A percentile compares a stretch with the other conserved stretches of the same genome.
These are phyloP conservation scores for Dryadomyces quercus-mongolicae DNA, from an alignment of 2,329 filamentous ascomycete species.

Conservation along the genomic window DNA sequence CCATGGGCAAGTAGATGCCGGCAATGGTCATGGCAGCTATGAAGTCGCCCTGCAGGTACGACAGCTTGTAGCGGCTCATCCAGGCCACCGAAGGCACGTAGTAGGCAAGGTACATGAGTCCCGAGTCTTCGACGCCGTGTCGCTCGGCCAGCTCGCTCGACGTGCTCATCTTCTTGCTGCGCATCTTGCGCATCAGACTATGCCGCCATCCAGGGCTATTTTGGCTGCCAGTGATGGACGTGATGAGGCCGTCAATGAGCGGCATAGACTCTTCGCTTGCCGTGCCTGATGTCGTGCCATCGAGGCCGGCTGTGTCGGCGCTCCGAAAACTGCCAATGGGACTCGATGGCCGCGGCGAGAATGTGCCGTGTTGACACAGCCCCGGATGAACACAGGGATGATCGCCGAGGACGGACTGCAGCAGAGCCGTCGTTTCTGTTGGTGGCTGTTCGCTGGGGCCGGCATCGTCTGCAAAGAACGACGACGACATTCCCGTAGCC, in stretches of 20 bases:
- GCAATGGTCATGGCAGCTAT: conserved; percentile 87
- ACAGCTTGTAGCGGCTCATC: conserved; percentile 75
- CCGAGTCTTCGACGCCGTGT: conserved; percentile 62
- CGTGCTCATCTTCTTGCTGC: conserved; percentile 53
- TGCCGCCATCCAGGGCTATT: conserved; percentile 32
- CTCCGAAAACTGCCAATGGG: conserved; percentile 24
- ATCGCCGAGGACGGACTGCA: conserved; percentile 23
- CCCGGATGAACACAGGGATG: conserved; percentile 30
- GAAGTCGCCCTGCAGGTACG: conserved; percentile 75
- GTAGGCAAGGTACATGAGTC: conserved; percentile 74
- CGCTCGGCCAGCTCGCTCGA: conserved; percentile 59
- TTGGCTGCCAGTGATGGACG: conserved; percentile 24
- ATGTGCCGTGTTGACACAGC: conserved; percentile 60
- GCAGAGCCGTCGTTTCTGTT: conserved; percentile 40
- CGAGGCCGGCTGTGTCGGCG: conserved; percentile 18
- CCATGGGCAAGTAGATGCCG: conserved; percentile 98
- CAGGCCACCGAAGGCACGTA: conserved; percentile 87
- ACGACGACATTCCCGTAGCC: background rate
- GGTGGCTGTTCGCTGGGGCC: conserved; percentile 15
- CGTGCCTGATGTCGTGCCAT: conserved; percentile 11
- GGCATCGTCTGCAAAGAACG: conserved; percentile 10
- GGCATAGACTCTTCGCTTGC: conserved; percentile 21
- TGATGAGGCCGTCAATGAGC: conserved; percentile 26
- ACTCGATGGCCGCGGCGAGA: conserved; percentile 54
- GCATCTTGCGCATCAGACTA: conserved; percentile 22